Percentiles rank a stretch among this genome's conserved stretches.
Evolutionary conservation across 805 yeast species (phyloP).

Genomic region (Candida ficus): DNA sequence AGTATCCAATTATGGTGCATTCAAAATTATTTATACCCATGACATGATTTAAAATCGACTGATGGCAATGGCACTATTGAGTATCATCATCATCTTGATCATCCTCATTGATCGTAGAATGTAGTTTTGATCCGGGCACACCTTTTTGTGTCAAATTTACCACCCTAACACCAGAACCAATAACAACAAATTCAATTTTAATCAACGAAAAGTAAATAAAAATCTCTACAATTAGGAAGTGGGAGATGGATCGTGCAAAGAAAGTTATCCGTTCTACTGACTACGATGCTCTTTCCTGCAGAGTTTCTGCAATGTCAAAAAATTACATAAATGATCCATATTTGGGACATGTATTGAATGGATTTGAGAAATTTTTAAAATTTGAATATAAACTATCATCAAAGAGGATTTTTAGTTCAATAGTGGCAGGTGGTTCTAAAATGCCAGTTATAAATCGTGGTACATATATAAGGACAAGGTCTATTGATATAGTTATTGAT

Average conservation of each 20-base stretch:
- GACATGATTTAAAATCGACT: too few relatives aligned
- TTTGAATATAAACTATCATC: conserved; percentile 20
- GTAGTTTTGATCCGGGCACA: too few relatives aligned
- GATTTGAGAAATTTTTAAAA: conserved; percentile 19
- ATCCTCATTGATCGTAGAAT: too few relatives aligned
- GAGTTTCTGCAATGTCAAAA: conserved; percentile 45
- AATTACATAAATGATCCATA: conserved; percentile 41
- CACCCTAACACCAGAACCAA: too few relatives aligned
- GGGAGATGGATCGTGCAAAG: conserved; percentile 9
- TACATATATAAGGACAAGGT: conserved; percentile 54
- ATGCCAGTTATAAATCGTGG: conserved; percentile 69
- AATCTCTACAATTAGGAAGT: too few relatives aligned
- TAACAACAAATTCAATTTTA: background rate
- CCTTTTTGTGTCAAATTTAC: too few relatives aligned
- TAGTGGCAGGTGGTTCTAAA: conserved; percentile 15
- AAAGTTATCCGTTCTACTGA: conserved; percentile 41
- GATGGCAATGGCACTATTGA: too few relatives aligned
- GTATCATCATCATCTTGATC: too few relatives aligned
- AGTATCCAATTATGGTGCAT: too few relatives aligned
- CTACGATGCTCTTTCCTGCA: conserved; percentile 64
- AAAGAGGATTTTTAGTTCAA: conserved; percentile 13
- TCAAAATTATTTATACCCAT: too few relatives aligned
- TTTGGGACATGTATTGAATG: conserved; percentile 13
- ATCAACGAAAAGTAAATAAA: background rate
- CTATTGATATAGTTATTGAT: conserved; percentile 44